Percentiles rank a stretch among this genome's conserved stretches.
phyloP scores from a whole-genome alignment of 169 alveolate genomes.

The Eimeria maxima region DNA sequence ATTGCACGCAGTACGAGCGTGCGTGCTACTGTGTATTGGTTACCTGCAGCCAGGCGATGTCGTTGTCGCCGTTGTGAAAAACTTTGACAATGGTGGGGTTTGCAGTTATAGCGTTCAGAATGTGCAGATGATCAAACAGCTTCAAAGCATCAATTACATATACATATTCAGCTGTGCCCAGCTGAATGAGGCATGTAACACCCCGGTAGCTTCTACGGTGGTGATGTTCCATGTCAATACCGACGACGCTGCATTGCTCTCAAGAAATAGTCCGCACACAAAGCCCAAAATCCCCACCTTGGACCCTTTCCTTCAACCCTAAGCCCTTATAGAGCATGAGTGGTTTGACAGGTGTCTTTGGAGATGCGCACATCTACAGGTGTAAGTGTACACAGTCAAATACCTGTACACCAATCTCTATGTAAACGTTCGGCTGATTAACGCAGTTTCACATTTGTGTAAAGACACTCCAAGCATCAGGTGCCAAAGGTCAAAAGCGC shows the following conservation, averaged over 20 bases:
- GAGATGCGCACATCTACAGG: no score
- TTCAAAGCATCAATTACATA: slow-evolving; percentile 94
- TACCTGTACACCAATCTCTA: no score
- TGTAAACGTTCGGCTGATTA: no score
- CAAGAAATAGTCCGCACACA: neutral
- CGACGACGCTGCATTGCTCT: slow-evolving; percentile 83
- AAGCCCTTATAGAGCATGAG: no score
- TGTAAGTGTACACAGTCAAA: no score
- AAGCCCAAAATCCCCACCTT: neutral
- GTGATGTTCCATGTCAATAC: slow-evolving; percentile 96
- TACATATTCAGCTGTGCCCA: slow-evolving; percentile 90
- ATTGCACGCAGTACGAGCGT: neutral
- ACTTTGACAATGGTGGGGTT: slow-evolving; percentile 94
- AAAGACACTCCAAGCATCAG: no score
- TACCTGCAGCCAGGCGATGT: slow-evolving; percentile 93
- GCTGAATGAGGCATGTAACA: slow-evolving; percentile 93
- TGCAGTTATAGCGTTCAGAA: slow-evolving; percentile 89
- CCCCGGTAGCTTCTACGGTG: slow-evolving; percentile 92
- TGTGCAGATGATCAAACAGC: slow-evolving; percentile 86
- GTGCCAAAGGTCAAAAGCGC: no score
- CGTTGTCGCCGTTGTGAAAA: slow-evolving; percentile 95
- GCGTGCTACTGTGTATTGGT: neutral
- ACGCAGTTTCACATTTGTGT: no score
- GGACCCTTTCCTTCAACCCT: neutral
- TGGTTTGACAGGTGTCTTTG: no score